Percentiles rank a stretch among this genome's conserved stretches.
Evolutionary conservation across 768 basidiomycete genomes (phyloP).

Genomic region (Trametopsis cervina): DNA sequence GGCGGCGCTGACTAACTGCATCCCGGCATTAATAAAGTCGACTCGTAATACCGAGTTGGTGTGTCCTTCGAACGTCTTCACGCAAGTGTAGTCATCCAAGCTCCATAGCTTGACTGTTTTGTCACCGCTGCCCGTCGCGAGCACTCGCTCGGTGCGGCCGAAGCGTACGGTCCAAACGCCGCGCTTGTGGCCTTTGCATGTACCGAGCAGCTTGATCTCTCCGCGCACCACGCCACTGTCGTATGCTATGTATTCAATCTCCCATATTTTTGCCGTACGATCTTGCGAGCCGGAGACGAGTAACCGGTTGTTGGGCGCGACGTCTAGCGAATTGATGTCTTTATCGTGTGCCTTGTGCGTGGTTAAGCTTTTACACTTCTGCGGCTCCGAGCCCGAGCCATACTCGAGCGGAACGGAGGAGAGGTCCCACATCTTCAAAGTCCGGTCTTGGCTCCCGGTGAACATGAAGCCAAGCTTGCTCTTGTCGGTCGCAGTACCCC

Average conservation of each 20-base stretch:
- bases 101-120: constrained; percentile 93
- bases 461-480: constrained; percentile 62
- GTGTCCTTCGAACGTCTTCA: constrained; percentile 97
- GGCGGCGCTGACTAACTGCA: constrained; percentile 84
- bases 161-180: constrained; percentile 96
- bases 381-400: constrained; percentile 22
- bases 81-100: constrained; percentile 86
- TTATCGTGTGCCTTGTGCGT: constrained; percentile 95
- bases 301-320: constrained; percentile 82
- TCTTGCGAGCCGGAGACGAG: constrained; percentile 96
- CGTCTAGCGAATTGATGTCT: constrained; percentile 95
- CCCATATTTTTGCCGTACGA: constrained; percentile 86
- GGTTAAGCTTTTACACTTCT: constrained; percentile 66
- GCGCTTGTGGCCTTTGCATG: constrained; percentile 92
- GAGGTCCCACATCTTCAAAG: constrained; percentile 99
- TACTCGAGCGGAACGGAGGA: constrained; percentile 29
- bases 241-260: constrained; percentile 48
- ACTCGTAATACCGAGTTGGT: constrained; percentile 94
- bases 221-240: constrained; percentile 44
- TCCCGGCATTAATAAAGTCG: constrained; percentile 77
- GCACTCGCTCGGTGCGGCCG: constrained; percentile 68
- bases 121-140: constrained; percentile 94
- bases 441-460: constrained; percentile 94
- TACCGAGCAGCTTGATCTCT: constrained; percentile 70
- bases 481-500: constrained; percentile 27